Evolutionary conservation across 495 filamentous ascomycete genomes (phyloP).

Genomic region (Barbatosphaeria neglecta): DNA sequence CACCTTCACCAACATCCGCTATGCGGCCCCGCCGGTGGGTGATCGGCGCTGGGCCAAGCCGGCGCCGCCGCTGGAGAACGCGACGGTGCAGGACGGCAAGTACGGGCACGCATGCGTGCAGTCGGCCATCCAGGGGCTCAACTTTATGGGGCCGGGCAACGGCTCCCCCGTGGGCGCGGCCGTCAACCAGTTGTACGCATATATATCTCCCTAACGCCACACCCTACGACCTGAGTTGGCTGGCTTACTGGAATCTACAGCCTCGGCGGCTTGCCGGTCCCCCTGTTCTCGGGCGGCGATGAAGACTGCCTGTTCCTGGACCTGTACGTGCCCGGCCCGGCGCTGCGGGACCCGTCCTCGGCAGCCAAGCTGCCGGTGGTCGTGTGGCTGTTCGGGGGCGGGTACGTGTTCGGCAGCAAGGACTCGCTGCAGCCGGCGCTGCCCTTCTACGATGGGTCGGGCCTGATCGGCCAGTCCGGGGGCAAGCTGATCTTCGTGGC

Average conservation of each 20-base stretch:
- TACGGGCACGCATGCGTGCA: conserved; percentile 34
- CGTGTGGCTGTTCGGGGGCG: conserved; percentile 53
- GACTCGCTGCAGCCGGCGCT: conserved; percentile 12
- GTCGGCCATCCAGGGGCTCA: conserved; percentile 22
- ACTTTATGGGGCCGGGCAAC: conserved; percentile 22
- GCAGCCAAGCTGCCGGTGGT: conserved; percentile 36
- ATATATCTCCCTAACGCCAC: background rate
- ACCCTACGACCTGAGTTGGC: background rate
- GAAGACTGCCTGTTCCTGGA: conserved; percentile 44
- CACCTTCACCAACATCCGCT: conserved; percentile 46
- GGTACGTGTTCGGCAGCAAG: conserved; percentile 43
- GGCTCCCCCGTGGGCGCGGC: conserved; percentile 22
- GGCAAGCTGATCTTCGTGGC: conserved; percentile 46
- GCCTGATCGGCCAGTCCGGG: conserved; percentile 33
- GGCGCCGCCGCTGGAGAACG: conserved; percentile 30
- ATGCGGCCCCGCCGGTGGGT: conserved; percentile 42
- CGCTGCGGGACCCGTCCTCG: conserved; percentile 9
- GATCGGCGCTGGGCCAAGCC: conserved; percentile 46
- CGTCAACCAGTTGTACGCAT: conserved; percentile 22
- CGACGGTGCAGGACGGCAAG: conserved; percentile 38
- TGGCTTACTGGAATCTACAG: conserved; percentile 2
- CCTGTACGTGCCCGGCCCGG: conserved; percentile 22
- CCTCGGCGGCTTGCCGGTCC: conserved; percentile 22
- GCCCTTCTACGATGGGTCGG: conserved; percentile 22
- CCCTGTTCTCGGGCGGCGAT: conserved; percentile 27